Conservation (phyloP, 257 asterid species). For the Salvia rosmarinus region DNA sequence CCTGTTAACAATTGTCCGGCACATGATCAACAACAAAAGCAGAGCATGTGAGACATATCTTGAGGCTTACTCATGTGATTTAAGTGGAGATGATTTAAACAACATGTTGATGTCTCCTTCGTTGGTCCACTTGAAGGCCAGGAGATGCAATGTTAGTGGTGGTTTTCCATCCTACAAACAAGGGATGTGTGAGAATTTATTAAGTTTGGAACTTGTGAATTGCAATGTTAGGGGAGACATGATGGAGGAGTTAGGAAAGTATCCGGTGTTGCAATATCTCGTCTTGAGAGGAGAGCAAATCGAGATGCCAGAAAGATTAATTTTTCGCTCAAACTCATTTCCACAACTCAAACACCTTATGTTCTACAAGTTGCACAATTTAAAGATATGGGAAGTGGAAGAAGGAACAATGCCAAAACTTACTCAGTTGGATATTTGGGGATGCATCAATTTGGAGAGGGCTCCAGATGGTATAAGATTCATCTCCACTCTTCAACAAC, state of each 20-base stretch:
- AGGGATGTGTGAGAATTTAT: neutral
- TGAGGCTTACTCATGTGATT: neutral
- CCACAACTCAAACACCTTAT: neutral
- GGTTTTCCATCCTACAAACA: neutral
- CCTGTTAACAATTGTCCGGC: no score
- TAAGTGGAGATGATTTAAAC: neutral
- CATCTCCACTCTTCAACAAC: neutral
- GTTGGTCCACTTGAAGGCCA: neutral
- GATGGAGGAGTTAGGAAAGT: neutral
- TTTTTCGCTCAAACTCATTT: conserved; percentile 2
- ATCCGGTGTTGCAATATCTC: no score
- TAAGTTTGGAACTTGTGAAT: fast-evolving
- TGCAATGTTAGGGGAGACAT: neutral
- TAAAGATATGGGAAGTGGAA: neutral
- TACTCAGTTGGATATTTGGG: neutral
- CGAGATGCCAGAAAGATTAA: no score
- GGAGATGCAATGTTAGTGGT: neutral
- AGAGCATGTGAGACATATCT: neutral
- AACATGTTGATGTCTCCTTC: neutral
- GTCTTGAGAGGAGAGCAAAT: no score
- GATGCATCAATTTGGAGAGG: neutral
- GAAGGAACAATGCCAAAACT: neutral
- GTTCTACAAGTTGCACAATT: fast-evolving
- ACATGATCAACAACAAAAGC: neutral
- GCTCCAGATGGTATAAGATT: neutral